Evolutionary conservation across 2,329 filamentous ascomycete genomes (phyloP), one percentile per base, ranked within the genome.

Genomic region (Gnomoniopsis smithogilvyi): DNA sequence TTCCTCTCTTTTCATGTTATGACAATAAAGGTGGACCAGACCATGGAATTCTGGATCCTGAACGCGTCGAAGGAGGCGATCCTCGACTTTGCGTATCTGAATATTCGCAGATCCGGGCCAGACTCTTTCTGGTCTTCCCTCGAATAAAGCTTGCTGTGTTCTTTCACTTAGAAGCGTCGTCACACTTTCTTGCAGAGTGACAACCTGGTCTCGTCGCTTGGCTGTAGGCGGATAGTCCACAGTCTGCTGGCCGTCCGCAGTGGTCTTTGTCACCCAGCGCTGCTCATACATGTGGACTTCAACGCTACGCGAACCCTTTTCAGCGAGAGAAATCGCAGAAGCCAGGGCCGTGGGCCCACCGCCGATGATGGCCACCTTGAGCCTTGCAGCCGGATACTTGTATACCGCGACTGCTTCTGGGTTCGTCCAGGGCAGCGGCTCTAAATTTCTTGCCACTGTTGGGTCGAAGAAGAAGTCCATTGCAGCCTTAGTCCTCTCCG

Each of bases 11-110:
- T 65, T 70, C 1, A 72, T 64, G 0, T 66, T 69, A 48, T 70
- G 67, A 15, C 70, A 65, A n/a, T 74, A 69, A 14, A 74, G 55
- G 47, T 71, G 65, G 22, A 74, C 72, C 14, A 71, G 54, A 0
- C 66, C 69, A 2, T 64, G 60, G 54, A 74, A 73, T 50, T 70
- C 64, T 3, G 64, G 60, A 14, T 67, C 67, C 58, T 73, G 71
- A n/a, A 67, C 70, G 7, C 70, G 67, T 38, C 64, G 65, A n/a
- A 74, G 67, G 21, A 74, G 65, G 6, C 71, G 64, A 46, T 74
- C 71, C 45, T 73, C 72, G n/a, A 73, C 70, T 64, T 73, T 73
- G 47, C 72, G 70, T 54, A 74, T 73, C 59, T 73, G 71, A 22
- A 74, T 70, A 52, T 74, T 74, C 21, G 70, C 70, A 8, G 70